Percentiles rank a stretch among this genome's conserved stretches.
Conservation (phyloP, 768 basidiomycete genomes). For the Lentinula boryana region DNA sequence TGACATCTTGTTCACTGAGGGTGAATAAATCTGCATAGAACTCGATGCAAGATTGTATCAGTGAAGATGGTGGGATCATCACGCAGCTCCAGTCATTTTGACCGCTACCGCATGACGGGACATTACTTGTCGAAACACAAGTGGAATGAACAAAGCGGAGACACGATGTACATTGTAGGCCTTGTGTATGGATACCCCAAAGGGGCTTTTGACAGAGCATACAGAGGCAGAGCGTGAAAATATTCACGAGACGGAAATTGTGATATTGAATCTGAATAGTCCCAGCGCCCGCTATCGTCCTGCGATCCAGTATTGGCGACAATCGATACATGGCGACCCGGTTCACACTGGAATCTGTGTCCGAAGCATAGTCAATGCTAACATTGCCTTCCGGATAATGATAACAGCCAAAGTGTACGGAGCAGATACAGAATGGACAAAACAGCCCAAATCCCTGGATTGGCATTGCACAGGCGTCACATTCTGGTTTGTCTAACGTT, state of each 20-base stretch:
- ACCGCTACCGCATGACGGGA: conserved; percentile 34
- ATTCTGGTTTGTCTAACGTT: conserved; percentile 34
- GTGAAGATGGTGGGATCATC: conserved; percentile 41
- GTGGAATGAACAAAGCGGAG: conserved; percentile 50
- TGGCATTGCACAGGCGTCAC: conserved; percentile 46
- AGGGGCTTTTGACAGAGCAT: conserved; percentile 60
- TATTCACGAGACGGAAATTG: conserved; percentile 49
- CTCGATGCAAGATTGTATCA: conserved; percentile 53
- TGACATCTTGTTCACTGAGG: conserved; percentile 39
- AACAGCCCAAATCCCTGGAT: conserved; percentile 67
- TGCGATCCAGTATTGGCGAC: conserved; percentile 37
- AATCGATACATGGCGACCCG: conserved; percentile 61
- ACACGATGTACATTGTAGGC: conserved; percentile 58
- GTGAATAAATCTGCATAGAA: conserved; percentile 42
- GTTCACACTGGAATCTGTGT: conserved; percentile 39
- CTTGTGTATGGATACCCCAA: conserved; percentile 67
- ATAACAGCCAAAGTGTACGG: conserved; percentile 77
- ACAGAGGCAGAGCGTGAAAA: conserved; percentile 74
- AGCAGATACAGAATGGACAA: conserved; percentile 65
- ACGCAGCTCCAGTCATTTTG: conserved; percentile 39
- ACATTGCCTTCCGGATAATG: conserved; percentile 61
- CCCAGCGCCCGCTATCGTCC: conserved; percentile 16
- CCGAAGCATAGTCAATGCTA: conserved; percentile 45
- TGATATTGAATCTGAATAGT: conserved; percentile 33
- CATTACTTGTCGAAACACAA: conserved; percentile 31